Conservation (phyloP, 306 rosid species). For the Quercus cerris region DNA sequence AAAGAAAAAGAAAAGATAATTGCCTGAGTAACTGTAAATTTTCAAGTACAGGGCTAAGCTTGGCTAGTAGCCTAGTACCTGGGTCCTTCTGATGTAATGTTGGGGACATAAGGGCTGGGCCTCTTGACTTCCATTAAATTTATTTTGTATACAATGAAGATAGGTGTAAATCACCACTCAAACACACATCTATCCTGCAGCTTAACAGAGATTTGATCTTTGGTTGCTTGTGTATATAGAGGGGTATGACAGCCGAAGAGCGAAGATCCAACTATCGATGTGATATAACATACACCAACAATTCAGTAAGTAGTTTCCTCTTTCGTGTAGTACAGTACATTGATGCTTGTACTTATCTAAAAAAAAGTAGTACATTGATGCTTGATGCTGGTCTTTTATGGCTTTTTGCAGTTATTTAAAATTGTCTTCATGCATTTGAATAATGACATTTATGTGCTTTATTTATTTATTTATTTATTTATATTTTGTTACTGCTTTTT, state of each 20-base stretch:
- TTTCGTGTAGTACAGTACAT: neutral
- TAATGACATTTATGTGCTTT: conserved; percentile 14
- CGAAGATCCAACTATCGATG: conserved; percentile 77
- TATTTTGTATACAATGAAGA: neutral
- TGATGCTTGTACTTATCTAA: neutral
- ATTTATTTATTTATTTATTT: neutral
- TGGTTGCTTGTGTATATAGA: conserved; percentile 48
- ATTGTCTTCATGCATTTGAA: neutral
- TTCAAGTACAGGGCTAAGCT: neutral
- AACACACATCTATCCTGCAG: conserved; percentile 5
- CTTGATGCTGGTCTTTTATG: neutral
- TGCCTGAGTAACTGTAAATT: neutral
- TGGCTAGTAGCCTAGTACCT: conserved; percentile 8
- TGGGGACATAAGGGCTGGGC: conserved; percentile 5
- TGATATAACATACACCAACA: conserved; percentile 91
- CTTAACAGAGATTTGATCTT: conserved; percentile 12
- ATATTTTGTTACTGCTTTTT: conserved; percentile 6
- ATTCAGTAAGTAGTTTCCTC: conserved; percentile 62
- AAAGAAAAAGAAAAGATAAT: neutral
- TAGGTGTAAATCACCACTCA: conserved; percentile 8
- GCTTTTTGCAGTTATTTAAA: neutral
- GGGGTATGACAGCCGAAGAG: conserved; percentile 68
- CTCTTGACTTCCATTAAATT: conserved; percentile 5
- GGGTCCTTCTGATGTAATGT: neutral
- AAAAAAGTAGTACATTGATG: neutral